Conservation (phyloP, 805 yeast species). For the Ogataea philodendri region DNA sequence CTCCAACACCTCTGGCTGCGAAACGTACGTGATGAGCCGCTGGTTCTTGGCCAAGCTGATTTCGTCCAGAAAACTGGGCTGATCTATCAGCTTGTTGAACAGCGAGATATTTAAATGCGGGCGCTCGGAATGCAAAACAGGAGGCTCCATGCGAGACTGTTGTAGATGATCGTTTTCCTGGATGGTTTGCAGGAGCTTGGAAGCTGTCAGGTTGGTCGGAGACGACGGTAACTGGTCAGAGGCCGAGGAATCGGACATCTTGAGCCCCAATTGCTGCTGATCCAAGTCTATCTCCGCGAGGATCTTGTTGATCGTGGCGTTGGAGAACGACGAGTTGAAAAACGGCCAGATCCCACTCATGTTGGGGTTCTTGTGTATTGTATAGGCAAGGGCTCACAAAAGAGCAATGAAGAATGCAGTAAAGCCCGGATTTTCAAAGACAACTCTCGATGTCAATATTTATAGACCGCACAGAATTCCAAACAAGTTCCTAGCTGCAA, state of each 20-base stretch:
- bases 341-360: constrained; percentile 42
- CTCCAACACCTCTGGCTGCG: constrained; percentile 33
- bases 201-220: constrained; percentile 31
- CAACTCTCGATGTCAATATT: no score
- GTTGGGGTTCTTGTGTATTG: constrained; percentile 1
- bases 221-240: constrained; percentile 9
- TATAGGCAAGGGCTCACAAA: neutral
- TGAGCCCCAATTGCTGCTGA: constrained; percentile 23
- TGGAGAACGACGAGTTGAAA: constrained; percentile 37
- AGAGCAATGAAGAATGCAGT: constrained; percentile 1
- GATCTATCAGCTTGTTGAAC: constrained; percentile 36
- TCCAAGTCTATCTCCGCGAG: constrained; percentile 38
- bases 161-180: constrained; percentile 31
- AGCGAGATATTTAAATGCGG: constrained; percentile 26
- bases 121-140: constrained; percentile 1
- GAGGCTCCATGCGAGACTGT: constrained; percentile 17
- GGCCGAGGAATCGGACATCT: constrained; percentile 3
- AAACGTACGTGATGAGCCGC: constrained; percentile 33
- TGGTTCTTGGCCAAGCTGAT: constrained; percentile 35
- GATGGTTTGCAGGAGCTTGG: constrained; percentile 35
- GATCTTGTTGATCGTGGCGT: constrained; percentile 37
- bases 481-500: no score
- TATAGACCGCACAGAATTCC: no score
- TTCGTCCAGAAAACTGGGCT: constrained; percentile 37
- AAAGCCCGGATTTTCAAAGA: neutral